phyloP scores from a whole-genome alignment of 352 stramenopile genomes.

The Phytophthora colocasiae region DNA sequence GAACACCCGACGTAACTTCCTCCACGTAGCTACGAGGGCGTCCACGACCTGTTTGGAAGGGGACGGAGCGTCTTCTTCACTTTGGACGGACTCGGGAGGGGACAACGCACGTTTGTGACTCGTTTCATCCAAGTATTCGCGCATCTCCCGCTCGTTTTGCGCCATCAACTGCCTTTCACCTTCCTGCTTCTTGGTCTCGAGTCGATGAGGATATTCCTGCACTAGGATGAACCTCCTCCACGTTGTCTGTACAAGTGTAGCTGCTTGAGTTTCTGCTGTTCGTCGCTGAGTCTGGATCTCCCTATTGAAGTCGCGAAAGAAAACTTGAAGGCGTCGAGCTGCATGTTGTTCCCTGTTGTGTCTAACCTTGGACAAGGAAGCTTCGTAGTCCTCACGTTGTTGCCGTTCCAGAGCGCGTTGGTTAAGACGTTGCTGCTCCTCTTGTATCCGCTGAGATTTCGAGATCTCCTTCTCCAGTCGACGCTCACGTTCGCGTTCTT shows the following conservation, averaged over 20 bases:
- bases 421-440: constrained; percentile 65
- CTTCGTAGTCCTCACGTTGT: constrained; percentile 29
- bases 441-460: constrained; percentile 65
- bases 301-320: constrained; percentile 23
- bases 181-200: constrained; percentile 21
- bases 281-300: background rate
- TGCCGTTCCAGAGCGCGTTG: constrained; percentile 46
- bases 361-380: constrained; percentile 9
- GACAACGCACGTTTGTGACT: constrained; percentile 10
- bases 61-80: constrained; percentile 5
- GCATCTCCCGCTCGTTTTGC: constrained; percentile 43
- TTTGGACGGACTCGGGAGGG: constrained; percentile 14
- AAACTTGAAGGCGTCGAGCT: constrained; percentile 38
- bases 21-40: constrained; percentile 56
- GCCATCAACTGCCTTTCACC: constrained; percentile 42
- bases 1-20: constrained; percentile 59
- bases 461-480: constrained; percentile 65
- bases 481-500: constrained; percentile 69
- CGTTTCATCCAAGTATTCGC: constrained; percentile 17
- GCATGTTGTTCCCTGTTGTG: constrained; percentile 32
- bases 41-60: constrained; percentile 44
- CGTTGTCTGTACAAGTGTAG: constrained; percentile 39
- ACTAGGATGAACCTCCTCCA: constrained; percentile 38
- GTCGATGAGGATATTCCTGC: constrained; percentile 28
- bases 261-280: constrained; percentile 17